These are phyloP conservation scores for Fusarium sp. DNA, from an alignment of 2,329 filamentous ascomycete species.

Conservation along the genomic window DNA sequence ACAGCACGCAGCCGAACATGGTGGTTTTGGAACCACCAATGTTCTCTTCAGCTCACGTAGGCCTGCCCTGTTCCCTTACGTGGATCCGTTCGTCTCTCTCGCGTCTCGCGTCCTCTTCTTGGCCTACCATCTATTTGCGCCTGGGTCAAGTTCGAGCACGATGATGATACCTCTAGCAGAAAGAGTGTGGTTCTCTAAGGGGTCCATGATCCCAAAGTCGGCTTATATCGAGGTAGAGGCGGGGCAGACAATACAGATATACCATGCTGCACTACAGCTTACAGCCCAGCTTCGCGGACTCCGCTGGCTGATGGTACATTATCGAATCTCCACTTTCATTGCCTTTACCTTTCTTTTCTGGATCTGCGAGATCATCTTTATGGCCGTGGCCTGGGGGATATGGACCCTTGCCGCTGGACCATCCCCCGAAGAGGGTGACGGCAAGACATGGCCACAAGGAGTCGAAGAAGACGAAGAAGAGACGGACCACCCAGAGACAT, in stretches of 20 bases:
- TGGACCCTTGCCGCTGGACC: slow-evolving; percentile 55
- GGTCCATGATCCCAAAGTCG: slow-evolving; percentile 56
- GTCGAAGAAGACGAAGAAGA: slow-evolving; percentile 45
- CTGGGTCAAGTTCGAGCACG: slow-evolving; percentile 70
- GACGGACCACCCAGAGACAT: slow-evolving; percentile 59
- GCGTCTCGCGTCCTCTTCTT: slow-evolving; percentile 72
- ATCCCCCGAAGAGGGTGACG: slow-evolving; percentile 11
- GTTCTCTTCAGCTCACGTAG: slow-evolving; percentile 75
- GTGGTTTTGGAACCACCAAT: slow-evolving; percentile 50
- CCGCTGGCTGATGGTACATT: slow-evolving; percentile 88
- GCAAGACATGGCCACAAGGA: slow-evolving; percentile 19
- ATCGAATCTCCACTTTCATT: slow-evolving; percentile 77
- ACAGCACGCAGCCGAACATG: slow-evolving; percentile 46
- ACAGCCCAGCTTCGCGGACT: slow-evolving; percentile 81
- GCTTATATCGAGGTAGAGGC: slow-evolving; percentile 76
- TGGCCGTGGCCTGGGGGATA: slow-evolving; percentile 73
- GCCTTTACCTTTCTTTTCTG: slow-evolving; percentile 81
- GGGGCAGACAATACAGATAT: slow-evolving; percentile 79
- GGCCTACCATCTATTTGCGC: slow-evolving; percentile 76
- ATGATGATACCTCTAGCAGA: slow-evolving; percentile 81
- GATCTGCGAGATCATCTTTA: slow-evolving; percentile 77
- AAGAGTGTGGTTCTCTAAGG: slow-evolving; percentile 69
- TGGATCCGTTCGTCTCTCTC: slow-evolving; percentile 74
- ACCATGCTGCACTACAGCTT: slow-evolving; percentile 75
- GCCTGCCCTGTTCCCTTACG: slow-evolving; percentile 83